Conservation (phyloP, 2,329 filamentous ascomycete species). For the Penicillium frequentans region DNA sequence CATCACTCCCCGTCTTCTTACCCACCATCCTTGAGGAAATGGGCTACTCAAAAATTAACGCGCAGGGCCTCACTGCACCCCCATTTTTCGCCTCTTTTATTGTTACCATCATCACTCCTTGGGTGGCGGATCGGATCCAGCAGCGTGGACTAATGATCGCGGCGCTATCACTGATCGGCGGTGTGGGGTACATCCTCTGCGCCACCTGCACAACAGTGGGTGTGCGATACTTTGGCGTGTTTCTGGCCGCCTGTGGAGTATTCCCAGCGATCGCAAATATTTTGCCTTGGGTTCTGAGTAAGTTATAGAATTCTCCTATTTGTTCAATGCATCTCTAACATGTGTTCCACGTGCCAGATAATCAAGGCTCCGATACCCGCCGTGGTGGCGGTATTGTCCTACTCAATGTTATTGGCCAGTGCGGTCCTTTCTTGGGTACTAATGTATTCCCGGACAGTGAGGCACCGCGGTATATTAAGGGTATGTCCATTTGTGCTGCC, state of each 20-base stretch:
- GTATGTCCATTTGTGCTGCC: conserved; percentile 60
- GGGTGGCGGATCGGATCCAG: conserved; percentile 63
- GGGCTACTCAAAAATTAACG: conserved; percentile 66
- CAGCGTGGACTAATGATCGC: conserved; percentile 65
- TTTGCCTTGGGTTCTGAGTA: conserved; percentile 65
- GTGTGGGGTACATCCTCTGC: conserved; percentile 65
- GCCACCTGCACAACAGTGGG: conserved; percentile 55
- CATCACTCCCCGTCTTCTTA: conserved; percentile 64
- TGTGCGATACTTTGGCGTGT: conserved; percentile 54
- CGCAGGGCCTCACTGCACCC: conserved; percentile 71
- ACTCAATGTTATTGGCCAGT: conserved; percentile 67
- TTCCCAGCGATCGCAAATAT: conserved; percentile 70
- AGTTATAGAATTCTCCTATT: conserved; percentile 11
- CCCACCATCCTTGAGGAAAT: conserved; percentile 64
- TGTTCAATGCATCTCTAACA: neutral
- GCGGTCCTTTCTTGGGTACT: conserved; percentile 63
- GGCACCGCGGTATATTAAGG: conserved; percentile 52
- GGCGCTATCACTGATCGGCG: conserved; percentile 57
- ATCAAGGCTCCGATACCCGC: conserved; percentile 68
- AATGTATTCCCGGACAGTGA: conserved; percentile 59
- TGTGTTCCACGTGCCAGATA: conserved; percentile 47
- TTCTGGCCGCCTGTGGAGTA: conserved; percentile 60
- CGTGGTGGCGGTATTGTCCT: conserved; percentile 66
- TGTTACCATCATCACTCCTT: conserved; percentile 61
- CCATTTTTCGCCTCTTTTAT: conserved; percentile 69